Conservation (phyloP, 164 flowering plant genomes). For the Chloranthus sessilifolius region DNA sequence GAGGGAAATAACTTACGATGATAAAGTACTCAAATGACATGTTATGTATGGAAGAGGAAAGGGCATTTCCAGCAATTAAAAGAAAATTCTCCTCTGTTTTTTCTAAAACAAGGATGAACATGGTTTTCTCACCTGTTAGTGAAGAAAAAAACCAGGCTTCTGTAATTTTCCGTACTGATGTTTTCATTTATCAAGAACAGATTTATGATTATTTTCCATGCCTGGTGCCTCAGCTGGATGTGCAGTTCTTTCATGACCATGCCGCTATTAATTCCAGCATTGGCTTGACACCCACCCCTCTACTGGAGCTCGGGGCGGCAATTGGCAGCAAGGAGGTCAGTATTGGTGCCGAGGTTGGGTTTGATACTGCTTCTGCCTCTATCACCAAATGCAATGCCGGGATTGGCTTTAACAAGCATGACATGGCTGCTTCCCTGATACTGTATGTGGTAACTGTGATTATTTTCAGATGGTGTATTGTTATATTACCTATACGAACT, state of each 20-base stretch:
- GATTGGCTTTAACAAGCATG: slow-evolving; percentile 52
- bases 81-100: no score
- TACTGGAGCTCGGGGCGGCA: slow-evolving; percentile 53
- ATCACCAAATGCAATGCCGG: slow-evolving; percentile 67
- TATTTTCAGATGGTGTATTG: no score
- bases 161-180: no score
- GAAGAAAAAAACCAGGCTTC: no score
- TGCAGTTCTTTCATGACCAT: slow-evolving; percentile 53
- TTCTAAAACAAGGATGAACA: no score
- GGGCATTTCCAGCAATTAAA: no score
- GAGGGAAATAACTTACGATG: no score
- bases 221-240: slow-evolving; percentile 50
- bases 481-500: no score
- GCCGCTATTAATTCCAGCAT: slow-evolving; percentile 61
- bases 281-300: slow-evolving; percentile 62
- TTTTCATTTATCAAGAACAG: no score
- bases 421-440: slow-evolving; percentile 55
- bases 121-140: no score
- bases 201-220: not conserved
- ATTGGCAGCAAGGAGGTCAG: slow-evolving; percentile 46
- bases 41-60: no score
- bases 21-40: no score
- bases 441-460: slow-evolving; percentile 42
- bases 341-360: slow-evolving; percentile 69
- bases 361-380: slow-evolving; percentile 59